Evolutionary conservation across 1,284 basidiomycete species (phyloP), one percentile per base, ranked within the genome.

Genomic region (Xanthoconium separans): DNA sequence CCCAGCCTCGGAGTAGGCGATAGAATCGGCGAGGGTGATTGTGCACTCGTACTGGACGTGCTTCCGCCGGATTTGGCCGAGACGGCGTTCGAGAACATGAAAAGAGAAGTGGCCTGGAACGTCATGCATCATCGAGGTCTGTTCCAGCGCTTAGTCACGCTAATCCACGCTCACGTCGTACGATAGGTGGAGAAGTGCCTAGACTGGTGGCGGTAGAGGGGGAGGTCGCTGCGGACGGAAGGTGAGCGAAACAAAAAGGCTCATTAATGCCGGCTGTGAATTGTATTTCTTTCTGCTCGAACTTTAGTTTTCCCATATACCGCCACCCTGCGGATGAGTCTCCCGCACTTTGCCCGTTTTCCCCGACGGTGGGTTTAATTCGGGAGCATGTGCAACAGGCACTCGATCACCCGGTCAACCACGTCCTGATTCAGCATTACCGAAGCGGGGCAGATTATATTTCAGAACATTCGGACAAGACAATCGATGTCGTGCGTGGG

Each of bases 391-490:
- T 87, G 24, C 79, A 89, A 58, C 69, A 73, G 45, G 73, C 75
- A 16, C 61, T 82, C 18, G 55, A 73, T 37, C 84, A 87, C 54
- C 83, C 83, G 2, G 80, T 91, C 12, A 91, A 91, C 63, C 88
- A 91, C 58, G 88, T 86, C 36, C 78, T 91, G 31, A 88, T 91
- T 52, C 89, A 91, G 65, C 77, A 81, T 64, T 91, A 91, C 65
- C 85, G 88, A 53, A 77, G 75, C 15, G 89, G 89, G 10, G 80
- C 80, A 33, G 89, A 91, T 68, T 88, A 86, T 68, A 91, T 91
- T 59, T 89, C 86, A 0, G 89, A 91, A 63, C 89, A 91, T 66
- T 86, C 85, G 1, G 88, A 91, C 70, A 91, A 91, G 73, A 91
- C 88, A 6, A 79, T 91, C 60, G 89, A 91, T 65, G 77, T 91